Evolutionary conservation across 225 moss, liverwort and hornwort species (phyloP), one percentile per base, ranked within the genome.

Genomic region (Pleurozium schreberi): DNA sequence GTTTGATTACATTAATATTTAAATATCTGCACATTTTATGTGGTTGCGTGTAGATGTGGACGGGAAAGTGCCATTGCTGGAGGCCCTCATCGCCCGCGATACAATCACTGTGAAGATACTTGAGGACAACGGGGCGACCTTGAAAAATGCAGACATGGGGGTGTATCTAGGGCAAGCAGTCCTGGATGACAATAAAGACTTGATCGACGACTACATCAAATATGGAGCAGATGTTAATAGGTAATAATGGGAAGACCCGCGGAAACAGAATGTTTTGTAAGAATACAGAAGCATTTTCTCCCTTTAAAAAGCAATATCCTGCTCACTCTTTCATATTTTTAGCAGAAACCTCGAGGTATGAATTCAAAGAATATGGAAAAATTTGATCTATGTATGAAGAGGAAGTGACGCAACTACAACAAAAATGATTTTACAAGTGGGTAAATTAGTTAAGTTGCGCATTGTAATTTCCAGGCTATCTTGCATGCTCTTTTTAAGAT

Each of bases 171-270:
- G 92, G 58, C 91, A 90, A 85, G 95, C 94, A 45, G 95, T 95
- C 43, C 81, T 90, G 49, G 96, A 96, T 60, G 63, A 88, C 57
- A 93, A 95, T 71, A 64, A 81, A 55, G 91, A 88, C 52, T 81
- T 94, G 80, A 88, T 98, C 61, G 89, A 96, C 33, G 94, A 97
- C 60, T 97, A 87, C 60, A 69, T 98, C 45, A 92, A 90, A 59
- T 95, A 93, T 89, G 96, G 93, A 70, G 93, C 94, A 27, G 94
- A 97, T 88, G 92, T 98, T 18, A 97, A 98, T 42, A 88, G 88
- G 88, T 83, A 66, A 23, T 45, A 15, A 55, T 55, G 20, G 25
- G 70, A 43, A 31, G 58, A 34, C 59, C 23, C 73, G 17, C 21
- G 8, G 73, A 57, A 18, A 85, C 23, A 57, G 14, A 40, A 9